Evolutionary conservation across 305 asterid genomes (phyloP).

Genomic region (Caryopteris hybrid): DNA sequence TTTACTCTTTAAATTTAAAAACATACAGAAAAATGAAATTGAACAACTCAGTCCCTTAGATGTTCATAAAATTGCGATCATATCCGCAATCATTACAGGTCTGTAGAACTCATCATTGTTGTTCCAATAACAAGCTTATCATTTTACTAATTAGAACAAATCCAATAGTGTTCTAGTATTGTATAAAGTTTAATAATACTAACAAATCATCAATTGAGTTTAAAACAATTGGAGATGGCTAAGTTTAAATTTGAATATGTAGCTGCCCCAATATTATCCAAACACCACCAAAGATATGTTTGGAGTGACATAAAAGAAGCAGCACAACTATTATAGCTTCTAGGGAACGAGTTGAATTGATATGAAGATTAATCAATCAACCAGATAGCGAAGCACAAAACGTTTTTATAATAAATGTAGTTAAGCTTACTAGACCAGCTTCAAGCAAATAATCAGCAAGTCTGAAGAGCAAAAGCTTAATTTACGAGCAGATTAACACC

Average conservation of each 20-base stretch:
- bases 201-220: too few relatives aligned
- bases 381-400: constrained; percentile 39
- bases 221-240: too few relatives aligned
- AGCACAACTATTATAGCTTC: constrained; percentile 40
- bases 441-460: constrained; percentile 34
- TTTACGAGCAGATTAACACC: constrained; percentile 43
- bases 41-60: constrained; percentile 48
- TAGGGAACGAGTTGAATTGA: constrained; percentile 49
- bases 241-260: background rate
- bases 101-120: constrained; percentile 38
- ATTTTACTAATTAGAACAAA: background rate
- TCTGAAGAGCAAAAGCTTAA: constrained; percentile 40
- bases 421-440: constrained; percentile 47
- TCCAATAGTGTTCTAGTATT: background rate
- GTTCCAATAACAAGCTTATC: too few relatives aligned
- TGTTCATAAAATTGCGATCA: constrained; percentile 42
- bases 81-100: constrained; percentile 53
- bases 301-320: constrained; percentile 9
- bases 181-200: too few relatives aligned
- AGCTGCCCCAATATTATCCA: constrained; percentile 30
- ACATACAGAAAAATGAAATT: too few relatives aligned
- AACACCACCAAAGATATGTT: background rate
- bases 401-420: background rate
- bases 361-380: constrained; percentile 22
- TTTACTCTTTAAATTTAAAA: too few relatives aligned